These are phyloP conservation scores for Puccinellia tenuiflora DNA, from an alignment of 176 grass and related monocot species.

Conservation along the genomic window DNA sequence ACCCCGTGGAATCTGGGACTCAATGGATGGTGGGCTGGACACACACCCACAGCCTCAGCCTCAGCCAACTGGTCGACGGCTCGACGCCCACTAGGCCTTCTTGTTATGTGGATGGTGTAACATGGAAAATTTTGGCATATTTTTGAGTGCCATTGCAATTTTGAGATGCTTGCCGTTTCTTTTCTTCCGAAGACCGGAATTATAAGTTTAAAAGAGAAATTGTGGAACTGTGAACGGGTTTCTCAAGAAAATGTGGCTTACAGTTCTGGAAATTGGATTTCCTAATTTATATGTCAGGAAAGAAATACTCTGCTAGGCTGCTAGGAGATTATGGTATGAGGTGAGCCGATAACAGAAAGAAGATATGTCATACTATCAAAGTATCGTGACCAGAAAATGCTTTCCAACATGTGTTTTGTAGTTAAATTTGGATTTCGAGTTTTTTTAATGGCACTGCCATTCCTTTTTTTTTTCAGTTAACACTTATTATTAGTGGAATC, in stretches of 20 bases:
- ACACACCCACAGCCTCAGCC: no score
- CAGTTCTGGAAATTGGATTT: not conserved
- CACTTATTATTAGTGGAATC: not conserved
- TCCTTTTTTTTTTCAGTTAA: not conserved
- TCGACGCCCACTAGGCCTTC: no score
- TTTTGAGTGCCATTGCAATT: not conserved
- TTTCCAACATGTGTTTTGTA: not conserved
- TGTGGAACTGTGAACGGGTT: not conserved
- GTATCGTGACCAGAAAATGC: not conserved
- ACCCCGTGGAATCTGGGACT: no score
- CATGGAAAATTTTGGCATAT: not conserved
- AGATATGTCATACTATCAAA: conserved; percentile 2
- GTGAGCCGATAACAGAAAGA: not conserved
- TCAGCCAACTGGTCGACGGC: no score
- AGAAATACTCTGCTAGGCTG: not conserved
- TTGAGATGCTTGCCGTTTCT: not conserved
- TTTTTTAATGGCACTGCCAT: not conserved
- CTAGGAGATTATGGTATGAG: not conserved
- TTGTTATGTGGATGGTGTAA: not conserved
- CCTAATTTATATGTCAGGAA: not conserved
- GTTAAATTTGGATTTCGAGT: not conserved
- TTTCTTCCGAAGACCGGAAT: not conserved
- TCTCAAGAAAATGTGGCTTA: not conserved
- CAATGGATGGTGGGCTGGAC: no score
- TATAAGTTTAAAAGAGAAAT: not conserved